Base-by-base conservation (phyloP, 345 rosid genomes). In the Eucalyptus lansdowneana region DNA sequence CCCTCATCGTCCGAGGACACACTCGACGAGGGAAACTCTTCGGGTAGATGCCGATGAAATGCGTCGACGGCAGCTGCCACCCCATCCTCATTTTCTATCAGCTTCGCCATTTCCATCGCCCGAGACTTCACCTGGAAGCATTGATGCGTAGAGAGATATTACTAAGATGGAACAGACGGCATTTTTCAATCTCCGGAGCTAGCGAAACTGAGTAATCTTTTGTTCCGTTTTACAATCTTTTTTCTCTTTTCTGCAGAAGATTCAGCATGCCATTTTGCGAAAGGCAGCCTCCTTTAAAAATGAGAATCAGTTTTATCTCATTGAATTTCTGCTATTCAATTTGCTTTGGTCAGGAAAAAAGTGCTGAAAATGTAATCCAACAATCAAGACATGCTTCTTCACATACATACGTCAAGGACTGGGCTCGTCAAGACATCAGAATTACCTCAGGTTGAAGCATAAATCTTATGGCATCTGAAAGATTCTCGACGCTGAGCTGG, bases 361-460 rank as follows among this genome's bases (percentile, higher is more conserved):
- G n/a, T 31, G 86, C 85, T 29, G 51, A 22, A 29, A 29, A 88
- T 60, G 34, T 16, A 44, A 54, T 54, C 40, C 31, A 17, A 87
- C 29, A 11, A 54, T 87, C 80, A 3, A 54, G 37, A n/a, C 49
- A 44, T 58, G 50, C 31, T 87, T 42, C 50, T 42, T 22, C 14
- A 15, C 40, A 17, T n/a, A 25, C 40, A 56, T 29, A n/a, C 22
- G 13, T 21, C 58, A 67, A n/a, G 53, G 81, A 67, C 42, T 14
- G 21, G 16, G 53, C 37, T 9, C 80, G 29, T 37, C 60, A 69
- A 58, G 50, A 21, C 69, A 87, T 58, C 27, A 50, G 83, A 90
- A 89, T 87, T 96, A 97, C 99, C 98, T 97, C 98, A 40, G 98
- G 95, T 91, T 95, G 96, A 60, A 96, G 98, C 99, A 98, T 98